phyloP scores from a whole-genome alignment of 2,329 filamentous ascomycete species.

The Talaromyces verruculosus region DNA sequence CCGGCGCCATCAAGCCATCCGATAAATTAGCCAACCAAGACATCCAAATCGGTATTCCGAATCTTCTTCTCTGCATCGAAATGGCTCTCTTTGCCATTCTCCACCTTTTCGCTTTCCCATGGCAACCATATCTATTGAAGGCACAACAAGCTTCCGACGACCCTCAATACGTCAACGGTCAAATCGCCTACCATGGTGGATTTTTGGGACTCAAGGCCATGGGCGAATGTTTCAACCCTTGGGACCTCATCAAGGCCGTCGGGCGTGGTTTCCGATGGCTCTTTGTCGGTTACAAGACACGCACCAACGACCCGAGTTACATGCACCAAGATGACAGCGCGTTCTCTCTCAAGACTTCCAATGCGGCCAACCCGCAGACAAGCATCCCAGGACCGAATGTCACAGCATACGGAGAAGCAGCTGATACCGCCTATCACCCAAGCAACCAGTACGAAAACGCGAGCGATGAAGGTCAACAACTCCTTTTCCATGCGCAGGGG shows the following conservation, averaged over 20 bases:
- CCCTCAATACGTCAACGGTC: constrained; percentile 44
- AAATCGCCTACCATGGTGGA: constrained; percentile 62
- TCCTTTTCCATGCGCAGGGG: constrained; percentile 41
- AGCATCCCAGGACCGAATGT: constrained; percentile 23
- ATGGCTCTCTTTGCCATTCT: constrained; percentile 79
- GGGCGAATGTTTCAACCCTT: constrained; percentile 71
- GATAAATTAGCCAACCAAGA: constrained; percentile 68
- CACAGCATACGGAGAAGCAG: constrained; percentile 29
- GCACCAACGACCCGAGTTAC: constrained; percentile 44
- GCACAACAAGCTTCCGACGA: constrained; percentile 50
- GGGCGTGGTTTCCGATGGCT: constrained; percentile 78
- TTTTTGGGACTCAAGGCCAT: constrained; percentile 65
- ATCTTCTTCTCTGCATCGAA: constrained; percentile 74
- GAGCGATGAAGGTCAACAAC: constrained; percentile 41
- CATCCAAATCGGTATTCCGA: constrained; percentile 77
- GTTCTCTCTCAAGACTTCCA: constrained; percentile 32
- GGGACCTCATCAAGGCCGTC: constrained; percentile 79
- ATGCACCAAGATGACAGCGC: constrained; percentile 28
- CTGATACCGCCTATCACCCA: constrained; percentile 27
- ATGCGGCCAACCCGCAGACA: constrained; percentile 17
- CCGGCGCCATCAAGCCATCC: constrained; percentile 63
- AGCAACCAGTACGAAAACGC: constrained; percentile 28
- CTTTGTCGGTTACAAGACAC: constrained; percentile 65
- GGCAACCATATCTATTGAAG: constrained; percentile 63
- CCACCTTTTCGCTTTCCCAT: constrained; percentile 81